Conservation (phyloP, 1,139 yeast species). For the Geotrichum candidum region DNA sequence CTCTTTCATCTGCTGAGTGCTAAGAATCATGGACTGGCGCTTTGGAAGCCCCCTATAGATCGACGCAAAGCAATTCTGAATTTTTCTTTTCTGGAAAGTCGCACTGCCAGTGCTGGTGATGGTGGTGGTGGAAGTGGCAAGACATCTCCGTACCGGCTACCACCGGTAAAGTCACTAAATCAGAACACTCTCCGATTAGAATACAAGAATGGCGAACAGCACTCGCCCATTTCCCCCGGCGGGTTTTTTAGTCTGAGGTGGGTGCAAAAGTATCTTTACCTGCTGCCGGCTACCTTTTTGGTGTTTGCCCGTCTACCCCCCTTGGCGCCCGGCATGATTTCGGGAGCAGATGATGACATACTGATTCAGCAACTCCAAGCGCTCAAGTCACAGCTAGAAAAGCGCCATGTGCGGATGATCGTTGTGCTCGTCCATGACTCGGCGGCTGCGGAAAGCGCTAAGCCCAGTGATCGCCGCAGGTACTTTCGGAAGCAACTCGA, state of each 20-base stretch:
- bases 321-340: constrained; percentile 22
- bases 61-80: neutral
- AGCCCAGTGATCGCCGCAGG: constrained; percentile 36
- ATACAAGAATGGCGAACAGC: constrained; percentile 15
- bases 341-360: constrained; percentile 26
- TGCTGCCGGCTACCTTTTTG: constrained; percentile 42
- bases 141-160: constrained; percentile 28
- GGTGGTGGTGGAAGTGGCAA: constrained; percentile 8
- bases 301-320: constrained; percentile 34
- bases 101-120: neutral
- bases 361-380: constrained; percentile 36
- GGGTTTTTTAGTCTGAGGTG: constrained; percentile 41
- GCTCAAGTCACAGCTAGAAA: constrained; percentile 33
- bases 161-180: neutral
- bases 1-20: constrained; percentile 1
- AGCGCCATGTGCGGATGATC: constrained; percentile 33
- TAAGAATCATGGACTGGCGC: neutral
- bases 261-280: constrained; percentile 44
- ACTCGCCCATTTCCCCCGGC: constrained; percentile 40
- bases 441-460: constrained; percentile 29
- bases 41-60: neutral
- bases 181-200: neutral
- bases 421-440: constrained; percentile 30
- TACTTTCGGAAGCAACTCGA: constrained; percentile 29
- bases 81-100: neutral